Evolutionary conservation across 1,284 basidiomycete species (phyloP), one percentile per base, ranked within the genome.

Genomic region (Serendipita sp.): DNA sequence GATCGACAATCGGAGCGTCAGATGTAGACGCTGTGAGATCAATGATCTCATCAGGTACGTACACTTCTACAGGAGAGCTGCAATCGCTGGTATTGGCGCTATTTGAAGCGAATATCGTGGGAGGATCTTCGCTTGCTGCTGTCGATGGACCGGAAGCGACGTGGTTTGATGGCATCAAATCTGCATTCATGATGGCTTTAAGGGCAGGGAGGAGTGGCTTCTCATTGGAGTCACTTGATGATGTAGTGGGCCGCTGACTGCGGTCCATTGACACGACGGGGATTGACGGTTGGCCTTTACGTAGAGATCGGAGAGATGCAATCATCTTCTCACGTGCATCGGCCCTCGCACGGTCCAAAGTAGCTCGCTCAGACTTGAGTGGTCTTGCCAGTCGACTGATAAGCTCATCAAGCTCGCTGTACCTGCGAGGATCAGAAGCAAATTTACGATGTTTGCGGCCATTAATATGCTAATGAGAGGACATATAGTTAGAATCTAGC

Each of bases 371-470:
- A 49, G 17, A 22, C n/a, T 49, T 49, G 17, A 30, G 17, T 17
- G 47, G 17, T 6, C 47, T 5, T 49, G 47, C 17, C 1, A 49
- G 47, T 15, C 47, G 17, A 8, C 29, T 10, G n/a, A 49, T 49
- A 17, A 49, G 29, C 17, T 22, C 53, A n/a, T 58, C 53, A 35
- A 58, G 22, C 30, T 58, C 53, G 1, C 32, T 8, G 22, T 34
- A 58, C 15, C 53, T 12, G 30, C 53, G 53, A 30, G 53, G 53
- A 34, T 58, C 53, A 12, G 22, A 58, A 30, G 96, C 94, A 72
- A 94, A 99, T 67, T 87, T 88, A 64, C 85, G 84, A 72, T 99
- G 96, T 69, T 80, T 88, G 61, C 81, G 81, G 10, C 84, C 80
- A 35, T 75, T 74, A 62, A 91, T 79, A 71, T 99, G 96, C 91